Percentiles rank a stretch among this genome's conserved stretches.
These are phyloP conservation scores for Dissophora ornata DNA, from an alignment of 192 early-diverging fungal genomes.

Conservation along the genomic window DNA sequence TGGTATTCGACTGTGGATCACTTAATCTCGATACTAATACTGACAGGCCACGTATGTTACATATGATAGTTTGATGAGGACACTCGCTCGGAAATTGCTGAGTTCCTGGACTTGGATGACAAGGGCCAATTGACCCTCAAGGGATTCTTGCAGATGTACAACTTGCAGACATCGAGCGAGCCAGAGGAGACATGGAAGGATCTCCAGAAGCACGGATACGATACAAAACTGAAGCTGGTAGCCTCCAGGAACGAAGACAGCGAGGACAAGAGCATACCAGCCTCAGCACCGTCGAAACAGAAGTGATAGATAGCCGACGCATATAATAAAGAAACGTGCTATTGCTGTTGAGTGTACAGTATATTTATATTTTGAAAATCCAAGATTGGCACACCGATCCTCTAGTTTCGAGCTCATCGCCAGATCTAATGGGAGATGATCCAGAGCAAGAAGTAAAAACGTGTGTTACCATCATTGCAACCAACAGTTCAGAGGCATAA, in stretches of 20 bases:
- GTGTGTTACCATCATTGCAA: no score
- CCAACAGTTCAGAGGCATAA: no score
- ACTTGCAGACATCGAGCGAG: slow-evolving; percentile 72
- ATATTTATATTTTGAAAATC: no score
- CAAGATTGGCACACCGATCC: neutral
- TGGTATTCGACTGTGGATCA: no score
- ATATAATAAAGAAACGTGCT: no score
- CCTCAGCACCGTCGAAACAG: neutral
- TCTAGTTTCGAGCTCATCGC: slow-evolving; percentile 1
- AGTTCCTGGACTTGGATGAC: slow-evolving; percentile 72
- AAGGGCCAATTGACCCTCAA: slow-evolving; percentile 70
- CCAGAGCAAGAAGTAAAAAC: no score
- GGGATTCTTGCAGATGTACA: slow-evolving; percentile 88
- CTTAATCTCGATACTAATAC: no score
- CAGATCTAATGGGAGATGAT: slow-evolving; percentile 14
- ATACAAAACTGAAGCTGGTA: slow-evolving; percentile 60
- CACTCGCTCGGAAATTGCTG: slow-evolving; percentile 68
- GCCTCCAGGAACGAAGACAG: slow-evolving; percentile 54
- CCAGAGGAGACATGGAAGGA: slow-evolving; percentile 83
- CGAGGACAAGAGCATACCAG: slow-evolving; percentile 23
- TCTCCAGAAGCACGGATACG: slow-evolving; percentile 73
- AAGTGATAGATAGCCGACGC: neutral
- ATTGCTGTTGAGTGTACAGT: no score
- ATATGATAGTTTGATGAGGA: slow-evolving; percentile 44
- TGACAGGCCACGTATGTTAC: slow-evolving; percentile 4